Conservation (phyloP, 2,329 filamentous ascomycete species). For the Verticillium dahliae region DNA sequence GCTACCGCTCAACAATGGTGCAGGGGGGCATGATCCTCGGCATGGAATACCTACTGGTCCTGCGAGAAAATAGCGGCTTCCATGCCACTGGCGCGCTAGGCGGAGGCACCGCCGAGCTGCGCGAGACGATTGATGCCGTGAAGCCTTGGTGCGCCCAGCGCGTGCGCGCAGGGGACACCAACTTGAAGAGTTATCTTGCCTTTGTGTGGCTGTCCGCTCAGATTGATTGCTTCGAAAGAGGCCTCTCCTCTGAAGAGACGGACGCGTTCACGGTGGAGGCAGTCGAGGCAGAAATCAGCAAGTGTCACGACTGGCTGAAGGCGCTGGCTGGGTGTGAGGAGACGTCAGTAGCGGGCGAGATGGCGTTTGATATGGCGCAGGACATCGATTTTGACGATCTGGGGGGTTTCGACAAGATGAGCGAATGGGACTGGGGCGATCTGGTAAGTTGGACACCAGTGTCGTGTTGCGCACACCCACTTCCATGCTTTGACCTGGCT, state of each 20-base stretch:
- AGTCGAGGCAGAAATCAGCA: conserved; percentile 16
- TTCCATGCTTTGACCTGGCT: conserved; percentile 7
- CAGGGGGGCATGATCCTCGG: conserved; percentile 34
- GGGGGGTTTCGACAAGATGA: conserved; percentile 12
- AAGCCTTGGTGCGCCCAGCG: conserved; percentile 24
- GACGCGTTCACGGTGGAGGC: conserved; percentile 22
- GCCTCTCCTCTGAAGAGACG: conserved; percentile 19
- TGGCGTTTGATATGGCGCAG: conserved; percentile 1
- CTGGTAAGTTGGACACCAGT: conserved; percentile 18
- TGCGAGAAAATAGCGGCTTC: conserved; percentile 31
- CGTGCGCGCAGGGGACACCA: conserved; percentile 35
- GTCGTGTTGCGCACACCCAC: conserved; percentile 11
- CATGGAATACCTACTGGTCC: conserved; percentile 38
- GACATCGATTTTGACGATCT: conserved; percentile 9
- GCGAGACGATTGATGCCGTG: conserved; percentile 19
- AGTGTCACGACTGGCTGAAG: conserved; percentile 23
- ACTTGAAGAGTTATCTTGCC: conserved; percentile 30
- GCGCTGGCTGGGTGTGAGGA: conserved; percentile 22
- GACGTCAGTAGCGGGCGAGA: not conserved
- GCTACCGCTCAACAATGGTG: conserved; percentile 33
- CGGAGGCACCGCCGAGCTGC: conserved; percentile 23
- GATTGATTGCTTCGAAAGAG: conserved; percentile 24
- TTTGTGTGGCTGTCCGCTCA: conserved; percentile 27
- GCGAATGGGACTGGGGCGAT: conserved; percentile 21
- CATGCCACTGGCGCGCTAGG: conserved; percentile 16